A percentile compares a stretch with the other conserved stretches of the same genome.
phyloP scores from a whole-genome alignment of 306 rosid species.

The Casuarina equisetifolia region DNA sequence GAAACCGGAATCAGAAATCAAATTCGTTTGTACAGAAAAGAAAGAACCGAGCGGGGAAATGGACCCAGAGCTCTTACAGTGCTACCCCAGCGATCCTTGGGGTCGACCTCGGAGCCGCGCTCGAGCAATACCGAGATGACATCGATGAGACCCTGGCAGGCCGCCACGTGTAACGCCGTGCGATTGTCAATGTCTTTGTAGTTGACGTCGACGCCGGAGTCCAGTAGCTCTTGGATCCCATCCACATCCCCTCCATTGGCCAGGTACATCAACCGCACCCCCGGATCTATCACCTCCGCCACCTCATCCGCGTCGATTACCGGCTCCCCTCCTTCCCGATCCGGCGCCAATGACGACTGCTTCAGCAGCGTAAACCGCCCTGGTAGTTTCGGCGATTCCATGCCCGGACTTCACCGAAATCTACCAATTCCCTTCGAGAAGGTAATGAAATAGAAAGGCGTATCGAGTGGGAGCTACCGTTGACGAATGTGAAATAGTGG shows the following conservation, averaged over 20 bases:
- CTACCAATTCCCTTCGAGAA: not conserved
- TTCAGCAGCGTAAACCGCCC: slow-evolving; percentile 64
- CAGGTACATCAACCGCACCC: slow-evolving; percentile 75
- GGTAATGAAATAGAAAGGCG: no score
- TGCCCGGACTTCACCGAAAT: slow-evolving; percentile 15
- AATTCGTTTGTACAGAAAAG: not conserved
- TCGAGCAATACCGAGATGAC: slow-evolving; percentile 68
- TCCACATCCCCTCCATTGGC: slow-evolving; percentile 77
- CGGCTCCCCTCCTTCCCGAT: slow-evolving; percentile 15
- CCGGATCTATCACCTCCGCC: slow-evolving; percentile 47
- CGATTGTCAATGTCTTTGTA: slow-evolving; percentile 30
- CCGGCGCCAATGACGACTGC: slow-evolving; percentile 94
- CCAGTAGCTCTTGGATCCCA: slow-evolving; percentile 71
- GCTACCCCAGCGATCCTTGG: slow-evolving; percentile 87
- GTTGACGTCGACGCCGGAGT: slow-evolving; percentile 58
- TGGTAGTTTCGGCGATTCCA: slow-evolving; percentile 59
- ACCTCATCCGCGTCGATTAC: slow-evolving; percentile 15
- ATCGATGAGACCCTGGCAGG: slow-evolving; percentile 68
- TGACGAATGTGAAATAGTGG: no score
- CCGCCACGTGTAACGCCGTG: slow-evolving; percentile 84
- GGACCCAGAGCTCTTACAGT: slow-evolving; percentile 43
- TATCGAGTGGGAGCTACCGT: no score
- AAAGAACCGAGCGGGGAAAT: not conserved
- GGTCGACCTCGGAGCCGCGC: slow-evolving; percentile 65
- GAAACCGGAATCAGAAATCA: slow-evolving; percentile 21